Conservation (phyloP, 768 basidiomycete genomes). For the Clitopilus passeckerianus region DNA sequence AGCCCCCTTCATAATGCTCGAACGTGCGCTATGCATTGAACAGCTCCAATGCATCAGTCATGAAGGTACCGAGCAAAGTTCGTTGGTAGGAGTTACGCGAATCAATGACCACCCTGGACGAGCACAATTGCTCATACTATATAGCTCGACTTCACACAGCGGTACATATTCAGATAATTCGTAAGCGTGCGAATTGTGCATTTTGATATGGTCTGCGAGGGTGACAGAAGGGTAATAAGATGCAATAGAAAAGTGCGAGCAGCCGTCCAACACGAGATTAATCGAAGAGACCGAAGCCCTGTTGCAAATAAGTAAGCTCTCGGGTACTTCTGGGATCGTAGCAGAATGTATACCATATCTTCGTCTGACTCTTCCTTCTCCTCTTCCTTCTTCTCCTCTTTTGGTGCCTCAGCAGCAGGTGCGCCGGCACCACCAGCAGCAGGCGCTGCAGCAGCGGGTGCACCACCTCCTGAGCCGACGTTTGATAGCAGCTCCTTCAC, state of each 20-base stretch:
- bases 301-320: constrained; percentile 2
- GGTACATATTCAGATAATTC: not conserved
- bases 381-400: constrained; percentile 81
- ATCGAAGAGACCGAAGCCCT: constrained; percentile 98
- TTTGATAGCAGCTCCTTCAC: constrained; percentile 93
- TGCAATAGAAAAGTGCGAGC: constrained; percentile 4
- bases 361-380: constrained; percentile 90
- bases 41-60: no score
- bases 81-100: no score
- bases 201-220: constrained; percentile 11
- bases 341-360: constrained; percentile 62
- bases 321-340: not conserved
- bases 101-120: not conserved
- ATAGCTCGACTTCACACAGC: not conserved
- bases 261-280: constrained; percentile 33
- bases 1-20: no score
- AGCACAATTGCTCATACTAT: not conserved
- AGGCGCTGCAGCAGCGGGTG: constrained; percentile 62
- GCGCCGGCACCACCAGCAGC: constrained; percentile 44
- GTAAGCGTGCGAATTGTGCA: not conserved
- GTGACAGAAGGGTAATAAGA: constrained; percentile 11
- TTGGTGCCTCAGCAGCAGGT: constrained; percentile 66
- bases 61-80: no score
- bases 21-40: no score
- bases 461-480: constrained; percentile 90